Evolutionary conservation across 139 green algal species (phyloP).

Genomic region (Mesostigma viride): DNA sequence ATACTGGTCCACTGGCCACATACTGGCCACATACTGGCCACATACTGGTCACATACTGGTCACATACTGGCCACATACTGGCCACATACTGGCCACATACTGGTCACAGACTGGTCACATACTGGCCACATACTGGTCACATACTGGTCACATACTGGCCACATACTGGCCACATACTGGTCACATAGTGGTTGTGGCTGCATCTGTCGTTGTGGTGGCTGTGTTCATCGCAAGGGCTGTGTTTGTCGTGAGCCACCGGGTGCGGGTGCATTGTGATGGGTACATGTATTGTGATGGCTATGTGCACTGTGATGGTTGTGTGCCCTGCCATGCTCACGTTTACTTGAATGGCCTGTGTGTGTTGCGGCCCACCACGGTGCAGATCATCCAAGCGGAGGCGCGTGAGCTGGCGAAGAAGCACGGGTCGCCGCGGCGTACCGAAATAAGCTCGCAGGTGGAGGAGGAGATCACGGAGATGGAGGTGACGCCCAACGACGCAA

Average conservation of each 20-base stretch:
- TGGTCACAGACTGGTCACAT: too few relatives aligned
- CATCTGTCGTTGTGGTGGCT: too few relatives aligned
- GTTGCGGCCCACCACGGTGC: background rate
- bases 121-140: too few relatives aligned
- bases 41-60: too few relatives aligned
- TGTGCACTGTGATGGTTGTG: background rate
- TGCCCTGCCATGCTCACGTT: background rate
- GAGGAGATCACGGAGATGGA: conserved; percentile 18
- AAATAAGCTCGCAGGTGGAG: conserved; percentile 22
- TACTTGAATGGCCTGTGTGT: background rate
- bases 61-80: too few relatives aligned
- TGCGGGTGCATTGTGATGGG: background rate
- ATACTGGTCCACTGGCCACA: too few relatives aligned
- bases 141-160: too few relatives aligned
- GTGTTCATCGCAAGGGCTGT: background rate
- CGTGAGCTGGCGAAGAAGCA: conserved; percentile 47
- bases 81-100: too few relatives aligned
- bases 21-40: too few relatives aligned
- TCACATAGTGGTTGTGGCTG: too few relatives aligned
- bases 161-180: too few relatives aligned
- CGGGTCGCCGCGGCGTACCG: conserved; percentile 45
- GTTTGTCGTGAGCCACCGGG: background rate
- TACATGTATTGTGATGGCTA: background rate
- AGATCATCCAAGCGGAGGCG: conserved; percentile 44
- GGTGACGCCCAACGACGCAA: conserved; percentile 22